Base-by-base conservation (phyloP, 1,139 yeast species). In the Geotrichum klebahnii region DNA sequence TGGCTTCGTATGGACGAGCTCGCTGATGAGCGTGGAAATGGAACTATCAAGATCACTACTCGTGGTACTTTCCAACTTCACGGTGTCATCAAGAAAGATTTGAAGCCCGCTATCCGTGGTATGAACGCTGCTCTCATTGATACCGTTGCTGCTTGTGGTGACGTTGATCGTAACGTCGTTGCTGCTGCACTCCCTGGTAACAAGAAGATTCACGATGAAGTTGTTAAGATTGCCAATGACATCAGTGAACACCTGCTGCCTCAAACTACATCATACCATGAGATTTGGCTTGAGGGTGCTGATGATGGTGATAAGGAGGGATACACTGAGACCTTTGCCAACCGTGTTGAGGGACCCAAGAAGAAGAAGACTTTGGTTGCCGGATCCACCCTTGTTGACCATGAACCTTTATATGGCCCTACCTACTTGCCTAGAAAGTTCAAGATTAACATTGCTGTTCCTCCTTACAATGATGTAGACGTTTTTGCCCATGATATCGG, bases 91-190 rank as follows among this genome's bases (percentile, higher is more conserved):
- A 92, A 92, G 72, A 90, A 84, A 67, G 78, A 90, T 63, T 76
- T 92, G 68, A 89, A 88, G 70, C 89, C 94, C 17, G 84, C 96
- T 1, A 87, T 92, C 59, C 84, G 96, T 73, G 96, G 94, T 46
- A 89, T 92, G 83, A 90, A 90, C 67, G 74, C 95, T 22, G 84
- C 83, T 10, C 77, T 90, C 61, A 78, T 92, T 81, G 97, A 92
- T 66, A 90, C 97, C 12, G 78, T 92, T 54, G 97, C 96, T 56
- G 98, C 97, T 2, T 90, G 97, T 76, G 98, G 98, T 75, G 98
- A 92, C 73, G 97, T 90, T 39, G 87, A 88, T 72, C 85, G 97
- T 78, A 90, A 90, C 66, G 97, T 90, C 46, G 90, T 90, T 82
- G 77, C 87, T 52, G 80, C 94, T 55, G 96, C 96, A 10, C 75